Evolutionary conservation across 352 stramenopile species (phyloP).

Genomic region (Globisporangium rhizosaccharum): DNA sequence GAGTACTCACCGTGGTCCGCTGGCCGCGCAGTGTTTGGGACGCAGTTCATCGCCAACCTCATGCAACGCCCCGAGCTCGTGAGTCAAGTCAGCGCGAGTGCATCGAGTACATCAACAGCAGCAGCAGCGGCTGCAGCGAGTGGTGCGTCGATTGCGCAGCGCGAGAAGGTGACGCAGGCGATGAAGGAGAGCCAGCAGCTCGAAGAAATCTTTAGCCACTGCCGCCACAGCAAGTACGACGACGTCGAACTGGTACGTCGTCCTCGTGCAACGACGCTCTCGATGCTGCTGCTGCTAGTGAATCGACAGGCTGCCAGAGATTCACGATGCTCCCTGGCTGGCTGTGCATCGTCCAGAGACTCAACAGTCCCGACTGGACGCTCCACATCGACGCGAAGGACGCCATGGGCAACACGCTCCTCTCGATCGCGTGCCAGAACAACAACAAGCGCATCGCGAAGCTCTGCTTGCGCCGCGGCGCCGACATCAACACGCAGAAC

Average conservation of each 20-base stretch:
- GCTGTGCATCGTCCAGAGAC: constrained; percentile 36
- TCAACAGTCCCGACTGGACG: constrained; percentile 88
- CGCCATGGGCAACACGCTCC: constrained; percentile 88
- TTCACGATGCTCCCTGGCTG: background rate
- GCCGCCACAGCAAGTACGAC: constrained; percentile 87
- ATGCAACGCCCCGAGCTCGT: constrained; percentile 51
- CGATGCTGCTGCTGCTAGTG: constrained; percentile 14
- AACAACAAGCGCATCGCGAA: constrained; percentile 95
- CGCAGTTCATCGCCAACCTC: constrained; percentile 60
- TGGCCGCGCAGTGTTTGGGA: constrained; percentile 50
- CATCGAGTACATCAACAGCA: background rate
- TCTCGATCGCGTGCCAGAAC: constrained; percentile 93
- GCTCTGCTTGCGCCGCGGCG: constrained; percentile 88
- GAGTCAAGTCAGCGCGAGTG: constrained; percentile 4
- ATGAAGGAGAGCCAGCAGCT: constrained; percentile 87
- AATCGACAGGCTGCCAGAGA: background rate
- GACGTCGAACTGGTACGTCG: constrained; percentile 65
- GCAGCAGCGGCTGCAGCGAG: constrained; percentile 15
- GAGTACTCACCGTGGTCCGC: constrained; percentile 92
- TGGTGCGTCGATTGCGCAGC: constrained; percentile 34
- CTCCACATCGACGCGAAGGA: constrained; percentile 91
- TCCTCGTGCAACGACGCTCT: background rate
- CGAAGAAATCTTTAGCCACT: constrained; percentile 86
- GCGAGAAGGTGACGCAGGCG: constrained; percentile 71
- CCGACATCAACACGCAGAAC: constrained; percentile 93